A percentile compares a stretch with the other conserved stretches of the same genome.
Evolutionary conservation across 306 rosid genomes (phyloP).

Genomic region (Sesbania bispinosa): DNA sequence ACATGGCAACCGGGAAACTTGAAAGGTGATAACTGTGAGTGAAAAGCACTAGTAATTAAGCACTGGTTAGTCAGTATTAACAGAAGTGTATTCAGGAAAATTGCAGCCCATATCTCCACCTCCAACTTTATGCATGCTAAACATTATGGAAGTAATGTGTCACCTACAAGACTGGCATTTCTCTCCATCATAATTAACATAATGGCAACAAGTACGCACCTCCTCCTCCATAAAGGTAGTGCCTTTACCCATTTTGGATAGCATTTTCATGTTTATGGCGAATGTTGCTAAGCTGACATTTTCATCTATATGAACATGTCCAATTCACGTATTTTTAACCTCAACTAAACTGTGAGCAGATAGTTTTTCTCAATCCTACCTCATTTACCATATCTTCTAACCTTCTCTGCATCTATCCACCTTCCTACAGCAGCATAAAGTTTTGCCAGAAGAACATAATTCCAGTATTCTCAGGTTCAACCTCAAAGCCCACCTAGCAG

Average conservation of each 20-base stretch:
- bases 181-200: slow-evolving; percentile 1
- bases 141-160: neutral
- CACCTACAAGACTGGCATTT: neutral
- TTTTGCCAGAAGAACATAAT: slow-evolving; percentile 68
- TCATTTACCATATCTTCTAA: slow-evolving; percentile 58
- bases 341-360: slow-evolving; percentile 81
- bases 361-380: slow-evolving; percentile 61
- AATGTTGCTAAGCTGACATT: neutral
- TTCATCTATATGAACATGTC: neutral
- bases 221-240: slow-evolving; percentile 9
- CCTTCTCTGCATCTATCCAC: slow-evolving; percentile 80
- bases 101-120: neutral
- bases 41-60: neutral
- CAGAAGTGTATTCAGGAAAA: neutral
- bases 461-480: slow-evolving; percentile 81
- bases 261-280: slow-evolving; percentile 1
- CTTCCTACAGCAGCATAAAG: slow-evolving; percentile 72
- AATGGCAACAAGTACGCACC: slow-evolving; percentile 13
- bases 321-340: slow-evolving; percentile 41
- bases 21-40: neutral
- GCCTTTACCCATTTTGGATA: neutral
- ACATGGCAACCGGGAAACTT: neutral
- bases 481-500: slow-evolving; percentile 63
- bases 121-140: neutral
- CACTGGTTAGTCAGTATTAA: neutral